phyloP scores from a whole-genome alignment of 331 rosid species.

The Acacia pycnantha region DNA sequence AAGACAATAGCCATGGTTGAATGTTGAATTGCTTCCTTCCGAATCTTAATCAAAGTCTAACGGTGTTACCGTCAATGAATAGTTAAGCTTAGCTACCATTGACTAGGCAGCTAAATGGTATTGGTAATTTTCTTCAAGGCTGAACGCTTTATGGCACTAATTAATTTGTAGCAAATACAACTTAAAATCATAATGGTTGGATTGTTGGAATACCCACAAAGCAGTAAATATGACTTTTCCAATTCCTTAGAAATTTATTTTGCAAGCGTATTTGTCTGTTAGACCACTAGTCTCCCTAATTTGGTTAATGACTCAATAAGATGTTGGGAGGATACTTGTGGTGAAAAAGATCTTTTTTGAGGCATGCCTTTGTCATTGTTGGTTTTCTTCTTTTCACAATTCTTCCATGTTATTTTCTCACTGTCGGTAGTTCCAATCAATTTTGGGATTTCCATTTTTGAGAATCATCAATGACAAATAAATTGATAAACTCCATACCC shows the following conservation, averaged over 20 bases:
- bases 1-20: neutral
- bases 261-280: neutral
- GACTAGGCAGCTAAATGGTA: neutral
- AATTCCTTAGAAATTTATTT: neutral
- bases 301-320: neutral
- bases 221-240: neutral
- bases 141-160: neutral
- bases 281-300: neutral
- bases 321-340: neutral
- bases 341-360: neutral
- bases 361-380: neutral
- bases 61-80: neutral
- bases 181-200: neutral
- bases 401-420: neutral
- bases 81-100: neutral
- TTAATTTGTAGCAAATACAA: neutral
- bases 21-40: neutral
- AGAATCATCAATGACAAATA: neutral
- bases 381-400: neutral
- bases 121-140: neutral
- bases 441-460: neutral
- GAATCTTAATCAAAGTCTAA: neutral
- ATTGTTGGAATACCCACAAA: neutral
- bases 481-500: neutral
- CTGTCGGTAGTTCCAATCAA: neutral